Percentiles rank a stretch among this genome's conserved stretches.
These are phyloP conservation scores for Trametes sanguinea DNA, from an alignment of 768 basidiomycete species.

Conservation along the genomic window DNA sequence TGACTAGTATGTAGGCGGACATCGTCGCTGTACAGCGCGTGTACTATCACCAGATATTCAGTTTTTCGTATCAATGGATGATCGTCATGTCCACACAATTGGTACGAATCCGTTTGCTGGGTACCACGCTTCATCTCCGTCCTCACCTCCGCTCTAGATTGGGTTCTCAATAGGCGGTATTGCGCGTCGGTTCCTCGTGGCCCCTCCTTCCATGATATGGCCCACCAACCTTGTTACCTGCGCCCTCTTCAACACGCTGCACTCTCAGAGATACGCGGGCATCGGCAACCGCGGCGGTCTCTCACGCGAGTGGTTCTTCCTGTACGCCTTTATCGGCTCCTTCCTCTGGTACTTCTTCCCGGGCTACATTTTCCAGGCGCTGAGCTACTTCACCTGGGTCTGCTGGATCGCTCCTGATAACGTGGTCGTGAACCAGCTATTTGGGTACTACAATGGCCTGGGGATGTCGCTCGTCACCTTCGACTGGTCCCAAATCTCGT, in stretches of 20 bases:
- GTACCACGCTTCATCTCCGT: not conserved
- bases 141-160: slow-evolving; percentile 27
- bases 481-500: slow-evolving; percentile 76
- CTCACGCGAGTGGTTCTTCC: slow-evolving; percentile 56
- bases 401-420: slow-evolving; percentile 75
- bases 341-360: slow-evolving; percentile 61
- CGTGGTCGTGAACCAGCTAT: slow-evolving; percentile 69
- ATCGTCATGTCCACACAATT: slow-evolving; percentile 43
- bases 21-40: slow-evolving; percentile 48
- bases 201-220: slow-evolving; percentile 49
- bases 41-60: slow-evolving; percentile 43
- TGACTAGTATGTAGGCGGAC: slow-evolving; percentile 36
- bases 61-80: slow-evolving; percentile 43
- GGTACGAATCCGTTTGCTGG: not conserved
- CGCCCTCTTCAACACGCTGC: slow-evolving; percentile 49
- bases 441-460: slow-evolving; percentile 52
- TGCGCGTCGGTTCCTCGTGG: slow-evolving; percentile 47
- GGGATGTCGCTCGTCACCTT: slow-evolving; percentile 75
- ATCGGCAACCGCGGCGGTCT: slow-evolving; percentile 47
- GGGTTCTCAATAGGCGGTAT: slow-evolving; percentile 47
- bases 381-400: slow-evolving; percentile 45
- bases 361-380: slow-evolving; percentile 67
- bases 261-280: slow-evolving; percentile 42
- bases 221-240: slow-evolving; percentile 44
- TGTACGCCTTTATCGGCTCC: slow-evolving; percentile 41